Conservation (phyloP, 495 filamentous ascomycete genomes). For the Neurospora discreta region DNA sequence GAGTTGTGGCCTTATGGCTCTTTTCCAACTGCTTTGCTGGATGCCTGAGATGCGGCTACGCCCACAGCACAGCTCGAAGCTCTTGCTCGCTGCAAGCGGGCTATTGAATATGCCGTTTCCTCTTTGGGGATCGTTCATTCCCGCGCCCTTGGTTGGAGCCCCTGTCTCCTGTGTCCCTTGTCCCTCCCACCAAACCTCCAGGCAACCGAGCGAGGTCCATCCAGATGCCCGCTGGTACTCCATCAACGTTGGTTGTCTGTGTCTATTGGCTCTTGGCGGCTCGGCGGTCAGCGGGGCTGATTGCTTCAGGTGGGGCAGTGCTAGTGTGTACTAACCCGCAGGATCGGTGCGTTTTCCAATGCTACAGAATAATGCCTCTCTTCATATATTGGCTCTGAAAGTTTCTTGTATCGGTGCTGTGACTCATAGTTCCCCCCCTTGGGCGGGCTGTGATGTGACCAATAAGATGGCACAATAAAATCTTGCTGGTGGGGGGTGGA, state of each 20-base stretch:
- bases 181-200: neutral
- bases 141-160: neutral
- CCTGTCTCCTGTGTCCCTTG: neutral
- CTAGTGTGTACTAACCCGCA: neutral
- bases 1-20: neutral
- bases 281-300: neutral
- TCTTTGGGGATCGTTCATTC: neutral
- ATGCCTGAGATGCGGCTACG: neutral
- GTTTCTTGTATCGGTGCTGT: conserved; percentile 2
- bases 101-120: neutral
- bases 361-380: neutral
- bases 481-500: neutral
- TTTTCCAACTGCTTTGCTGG: neutral
- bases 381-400: too few relatives aligned
- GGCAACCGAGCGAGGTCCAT: neutral
- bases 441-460: conserved; percentile 12
- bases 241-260: neutral
- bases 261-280: neutral
- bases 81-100: neutral
- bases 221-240: neutral
- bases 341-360: neutral
- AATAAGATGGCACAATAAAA: conserved; percentile 4
- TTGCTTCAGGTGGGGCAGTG: conserved; percentile 2
- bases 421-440: conserved; percentile 24
- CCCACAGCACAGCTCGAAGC: neutral